A percentile compares a stretch with the other conserved stretches of the same genome.
These are phyloP conservation scores for Penicillium sp. DNA, from an alignment of 2,329 filamentous ascomycete genomes.

Conservation along the genomic window DNA sequence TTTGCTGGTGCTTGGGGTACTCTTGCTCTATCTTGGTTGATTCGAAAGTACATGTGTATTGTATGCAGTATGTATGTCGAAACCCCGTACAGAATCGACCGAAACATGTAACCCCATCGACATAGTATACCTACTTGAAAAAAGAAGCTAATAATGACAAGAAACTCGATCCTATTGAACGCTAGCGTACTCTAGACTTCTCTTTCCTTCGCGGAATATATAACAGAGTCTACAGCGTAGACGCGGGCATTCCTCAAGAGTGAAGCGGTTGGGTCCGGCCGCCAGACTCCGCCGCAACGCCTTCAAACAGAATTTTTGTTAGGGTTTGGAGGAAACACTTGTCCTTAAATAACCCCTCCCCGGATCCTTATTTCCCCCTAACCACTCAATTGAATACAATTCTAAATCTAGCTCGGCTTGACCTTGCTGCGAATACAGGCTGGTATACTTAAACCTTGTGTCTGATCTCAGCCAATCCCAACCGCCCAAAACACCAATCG, in stretches of 20 bases:
- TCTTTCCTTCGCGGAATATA: background rate
- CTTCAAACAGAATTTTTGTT: slow-evolving; percentile 1
- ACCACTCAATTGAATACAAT: background rate
- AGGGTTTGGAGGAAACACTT: background rate
- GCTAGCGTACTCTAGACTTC: background rate
- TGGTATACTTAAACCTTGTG: background rate
- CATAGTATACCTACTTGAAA: no score
- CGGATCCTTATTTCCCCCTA: background rate
- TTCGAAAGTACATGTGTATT: no score
- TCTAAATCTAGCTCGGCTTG: background rate
- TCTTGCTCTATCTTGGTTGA: no score
- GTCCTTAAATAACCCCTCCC: slow-evolving; percentile 5
- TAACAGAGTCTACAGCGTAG: slow-evolving; percentile 17
- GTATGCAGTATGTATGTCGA: no score
- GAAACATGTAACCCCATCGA: no score
- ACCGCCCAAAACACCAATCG: slow-evolving; percentile 4
- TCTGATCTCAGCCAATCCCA: slow-evolving; percentile 12
- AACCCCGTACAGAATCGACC: no score
- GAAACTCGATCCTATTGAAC: no score
- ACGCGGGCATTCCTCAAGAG: background rate
- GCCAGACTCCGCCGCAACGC: slow-evolving; percentile 8
- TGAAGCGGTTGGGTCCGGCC: slow-evolving; percentile 19
- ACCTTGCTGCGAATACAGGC: no score
- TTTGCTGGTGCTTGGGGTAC: no score
- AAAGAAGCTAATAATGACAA: no score